Conservation (phyloP, 306 rosid genomes). For the Oxytropis ochrocephala region DNA sequence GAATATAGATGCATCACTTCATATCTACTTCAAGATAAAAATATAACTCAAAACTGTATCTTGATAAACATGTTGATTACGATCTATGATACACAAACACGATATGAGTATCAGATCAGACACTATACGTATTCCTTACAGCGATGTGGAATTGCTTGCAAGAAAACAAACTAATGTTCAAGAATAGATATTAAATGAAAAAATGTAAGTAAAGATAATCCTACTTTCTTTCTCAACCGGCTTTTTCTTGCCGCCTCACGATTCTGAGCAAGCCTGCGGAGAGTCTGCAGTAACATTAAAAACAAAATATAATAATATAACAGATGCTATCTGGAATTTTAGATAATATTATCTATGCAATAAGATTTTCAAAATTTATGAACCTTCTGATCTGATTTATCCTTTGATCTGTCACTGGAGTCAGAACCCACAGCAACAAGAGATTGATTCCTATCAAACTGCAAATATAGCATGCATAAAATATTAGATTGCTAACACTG, state of each 20-base stretch:
- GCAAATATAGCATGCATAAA: conserved; percentile 26
- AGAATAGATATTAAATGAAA: not conserved
- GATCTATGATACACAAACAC: not conserved
- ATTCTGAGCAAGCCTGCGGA: conserved; percentile 95
- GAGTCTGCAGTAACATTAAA: conserved; percentile 54
- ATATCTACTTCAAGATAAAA: not conserved
- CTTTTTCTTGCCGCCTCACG: conserved; percentile 99
- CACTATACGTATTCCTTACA: too few species aligned
- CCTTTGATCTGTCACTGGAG: conserved; percentile 91
- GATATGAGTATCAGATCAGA: too few species aligned
- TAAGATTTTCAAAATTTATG: not conserved
- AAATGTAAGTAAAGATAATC: not conserved
- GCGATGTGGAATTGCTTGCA: too few species aligned
- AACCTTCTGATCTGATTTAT: conserved; percentile 95
- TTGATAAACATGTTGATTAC: not conserved
- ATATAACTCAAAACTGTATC: not conserved
- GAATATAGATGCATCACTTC: not conserved
- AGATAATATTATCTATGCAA: not conserved
- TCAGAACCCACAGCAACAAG: conserved; percentile 58
- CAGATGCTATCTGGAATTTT: conserved; percentile 1
- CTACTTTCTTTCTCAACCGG: conserved; percentile 87
- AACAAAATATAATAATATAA: conserved; percentile 15
- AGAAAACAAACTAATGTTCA: not conserved
- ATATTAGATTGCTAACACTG: conserved; percentile 20
- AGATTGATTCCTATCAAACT: conserved; percentile 64